Conservation (phyloP, 2,329 filamentous ascomycete species). For the Lecanosticta acicola region DNA sequence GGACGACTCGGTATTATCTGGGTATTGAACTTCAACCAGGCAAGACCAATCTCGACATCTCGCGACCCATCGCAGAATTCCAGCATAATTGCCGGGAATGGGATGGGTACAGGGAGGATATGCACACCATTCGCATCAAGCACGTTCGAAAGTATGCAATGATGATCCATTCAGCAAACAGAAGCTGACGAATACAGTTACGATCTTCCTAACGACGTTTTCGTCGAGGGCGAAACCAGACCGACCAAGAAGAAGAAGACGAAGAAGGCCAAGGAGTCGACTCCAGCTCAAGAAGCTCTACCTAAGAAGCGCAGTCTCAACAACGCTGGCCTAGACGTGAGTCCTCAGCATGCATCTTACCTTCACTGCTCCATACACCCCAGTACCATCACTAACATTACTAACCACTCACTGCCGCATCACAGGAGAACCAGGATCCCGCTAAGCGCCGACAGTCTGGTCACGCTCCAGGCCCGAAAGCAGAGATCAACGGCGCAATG, state of each 20-base stretch:
- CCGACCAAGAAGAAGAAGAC: constrained; percentile 41
- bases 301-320: constrained; percentile 41
- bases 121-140: constrained; percentile 73
- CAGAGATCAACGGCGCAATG: constrained; percentile 13
- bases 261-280: constrained; percentile 32
- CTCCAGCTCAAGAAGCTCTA: constrained; percentile 14
- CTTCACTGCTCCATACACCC: constrained; percentile 1
- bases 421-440: constrained; percentile 28
- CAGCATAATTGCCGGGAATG: constrained; percentile 73
- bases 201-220: constrained; percentile 84
- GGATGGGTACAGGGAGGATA: constrained; percentile 66
- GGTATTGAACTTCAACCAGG: constrained; percentile 64
- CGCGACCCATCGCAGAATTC: constrained; percentile 79
- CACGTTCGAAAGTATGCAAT: constrained; percentile 73
- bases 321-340: constrained; percentile 44
- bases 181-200: constrained; percentile 52
- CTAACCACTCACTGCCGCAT: constrained; percentile 1
- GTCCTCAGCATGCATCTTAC: constrained; percentile 22
- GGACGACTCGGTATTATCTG: constrained; percentile 91
- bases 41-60: constrained; percentile 65
- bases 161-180: background rate
- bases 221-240: constrained; percentile 64
- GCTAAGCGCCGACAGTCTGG: constrained; percentile 32
- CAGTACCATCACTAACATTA: background rate
- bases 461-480: constrained; percentile 8